Base-by-base conservation (phyloP, 169 alveolate genomes). In the Plasmodium chabaudi region DNA sequence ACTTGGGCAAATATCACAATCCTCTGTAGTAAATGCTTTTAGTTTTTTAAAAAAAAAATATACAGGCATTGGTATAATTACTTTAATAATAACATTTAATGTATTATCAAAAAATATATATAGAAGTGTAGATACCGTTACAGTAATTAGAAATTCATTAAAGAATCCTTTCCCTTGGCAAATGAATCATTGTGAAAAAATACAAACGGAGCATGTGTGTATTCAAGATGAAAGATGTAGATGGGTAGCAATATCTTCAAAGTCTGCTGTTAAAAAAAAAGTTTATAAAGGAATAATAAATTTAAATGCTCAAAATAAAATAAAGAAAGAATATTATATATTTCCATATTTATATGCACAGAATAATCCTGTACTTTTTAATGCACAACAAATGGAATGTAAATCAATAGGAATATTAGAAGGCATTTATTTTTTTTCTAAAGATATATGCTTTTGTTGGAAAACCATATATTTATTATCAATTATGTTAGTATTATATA, bases 1-100 rank as follows among this genome's bases (percentile, higher is more conserved):
- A 44, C 27, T 86, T 5, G 91, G 91, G 13, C 91, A 86, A 69
- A 13, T 86, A 86, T 69, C 91, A 15, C 91, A 86, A 70, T 21
- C 87, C 13, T 21, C 75, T 51, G 55, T 86, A 57, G 59, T 86
- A 17, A 86, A 86, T 47, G 34, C 87, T 15, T 57, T 86, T 19
- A 69, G 57, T 47, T 69, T 86, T 19, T 86, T 86, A 70, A 61
- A 86, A 44, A 86, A 86, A 46, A 86, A 56, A 42, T 69, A 21
- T 51, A 68, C 67, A 44, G 87, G 87, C 5, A 42, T 86, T 13
- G 91, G 75, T 13, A 59, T 86, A 9, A 51, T 72, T 15, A 23
- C 91, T 13, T 69, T 86, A 12, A 44, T 86, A 34, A 46, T 86
- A 60, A 42, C 67, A 0, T 47, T 69, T 57, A 23, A 63, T 57